Evolutionary conservation across 805 yeast genomes (phyloP), one percentile per base, ranked within the genome.

Genomic region (Yarrowia sp.): DNA sequence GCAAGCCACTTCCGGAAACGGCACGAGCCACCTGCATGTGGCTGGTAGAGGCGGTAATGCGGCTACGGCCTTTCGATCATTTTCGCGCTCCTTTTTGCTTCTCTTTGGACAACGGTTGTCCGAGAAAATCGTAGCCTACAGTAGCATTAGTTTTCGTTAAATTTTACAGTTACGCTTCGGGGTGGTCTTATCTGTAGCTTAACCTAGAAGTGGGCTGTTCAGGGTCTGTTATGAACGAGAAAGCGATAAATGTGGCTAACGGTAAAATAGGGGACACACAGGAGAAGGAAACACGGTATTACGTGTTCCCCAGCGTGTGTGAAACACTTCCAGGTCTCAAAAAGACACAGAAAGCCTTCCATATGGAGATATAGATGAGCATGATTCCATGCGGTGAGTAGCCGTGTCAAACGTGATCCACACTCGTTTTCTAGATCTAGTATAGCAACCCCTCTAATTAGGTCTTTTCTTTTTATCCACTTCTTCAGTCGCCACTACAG

Each of bases 131-230:
- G 30, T 24, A 24, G 30, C 30, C 6, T 24, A 24, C 30, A 24
- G 7, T 24, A 24, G 30, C 30, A 24, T 24, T 7, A 24, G 30
- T 24, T 24, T 24, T 24, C 30, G 30, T 24, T 24, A 24, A 24
- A 5, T 17, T 50, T 50, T 50, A 17, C 40, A 24, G n/a, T 50
- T 49, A 33, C 24, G 9, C 42, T 50, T 19, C 19, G 52, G 8
- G 3, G 40, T 50, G 56, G 56, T 50, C 56, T 50, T 49, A 49
- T 49, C 24, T 50, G 55, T 34, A 34, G 40, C 20, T 50, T 50
- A 50, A 50, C 56, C 40, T 50, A 17, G 56, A 50, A 50, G 56
- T 50, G 56, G 56, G 17, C 56, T 50, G 56, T 50, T 50, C 42
- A 17, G 42, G 30, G 55, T 4, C 44, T n/a, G 10, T 40, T 36